A percentile compares a stretch with the other conserved stretches of the same genome.
Evolutionary conservation across 768 basidiomycete genomes (phyloP).

Genomic region (Naganishia vaughanmartiniae): DNA sequence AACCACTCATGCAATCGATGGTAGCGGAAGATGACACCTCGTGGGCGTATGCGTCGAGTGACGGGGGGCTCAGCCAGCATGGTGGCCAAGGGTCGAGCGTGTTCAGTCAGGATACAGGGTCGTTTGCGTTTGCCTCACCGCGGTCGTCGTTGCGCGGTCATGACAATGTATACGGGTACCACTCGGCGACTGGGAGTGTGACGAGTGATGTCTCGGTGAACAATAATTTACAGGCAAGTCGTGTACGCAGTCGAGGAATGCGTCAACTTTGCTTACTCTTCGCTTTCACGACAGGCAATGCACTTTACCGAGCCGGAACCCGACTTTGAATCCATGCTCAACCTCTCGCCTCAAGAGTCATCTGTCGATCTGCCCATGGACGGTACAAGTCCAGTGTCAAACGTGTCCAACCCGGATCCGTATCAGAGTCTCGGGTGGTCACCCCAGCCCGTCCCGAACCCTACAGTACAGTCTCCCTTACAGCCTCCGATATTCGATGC

Average conservation of each 20-base stretch:
- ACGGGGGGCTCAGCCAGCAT: conserved; percentile 12
- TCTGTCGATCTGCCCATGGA: conserved; percentile 20
- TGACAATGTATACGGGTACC: conserved; percentile 7
- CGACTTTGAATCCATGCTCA: conserved; percentile 32
- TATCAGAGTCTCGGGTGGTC: conserved; percentile 32
- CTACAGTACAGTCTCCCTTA: conserved; percentile 33
- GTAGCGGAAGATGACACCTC: not conserved
- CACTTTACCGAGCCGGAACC: conserved; percentile 25
- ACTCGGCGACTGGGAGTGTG: not conserved
- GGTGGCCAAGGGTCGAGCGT: conserved; percentile 1
- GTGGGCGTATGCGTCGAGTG: conserved; percentile 22
- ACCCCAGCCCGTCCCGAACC: conserved; percentile 39
- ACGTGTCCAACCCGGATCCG: not conserved
- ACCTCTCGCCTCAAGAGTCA: conserved; percentile 28
- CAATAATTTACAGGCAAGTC: conserved; percentile 14
- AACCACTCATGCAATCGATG: not conserved
- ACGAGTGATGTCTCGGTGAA: conserved; percentile 14
- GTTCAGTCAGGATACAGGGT: conserved; percentile 10
- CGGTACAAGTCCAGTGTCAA: conserved; percentile 17
- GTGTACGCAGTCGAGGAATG: not conserved
- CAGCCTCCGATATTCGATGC: conserved; percentile 32
- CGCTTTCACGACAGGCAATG: not conserved
- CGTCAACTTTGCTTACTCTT: not conserved
- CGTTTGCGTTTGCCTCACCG: conserved; percentile 12
- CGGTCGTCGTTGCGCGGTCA: conserved; percentile 22